Evolutionary conservation across 2,329 filamentous ascomycete genomes (phyloP), one percentile per base, ranked within the genome.

Genomic region (Ophiostoma angusticollis): DNA sequence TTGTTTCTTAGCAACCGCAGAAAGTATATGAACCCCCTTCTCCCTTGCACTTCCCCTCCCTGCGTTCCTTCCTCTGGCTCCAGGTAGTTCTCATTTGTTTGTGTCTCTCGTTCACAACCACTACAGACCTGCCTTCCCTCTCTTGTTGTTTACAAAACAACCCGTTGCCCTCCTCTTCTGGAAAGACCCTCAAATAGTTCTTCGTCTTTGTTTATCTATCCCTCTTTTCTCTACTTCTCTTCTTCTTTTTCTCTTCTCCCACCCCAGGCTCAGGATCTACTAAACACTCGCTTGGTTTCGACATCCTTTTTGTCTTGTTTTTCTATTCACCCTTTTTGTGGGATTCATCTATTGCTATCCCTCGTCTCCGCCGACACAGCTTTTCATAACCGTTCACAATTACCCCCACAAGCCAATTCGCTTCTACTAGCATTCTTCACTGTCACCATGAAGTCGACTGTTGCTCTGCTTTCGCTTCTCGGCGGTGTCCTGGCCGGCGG

Each of bases 391-490:
- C 31, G n/a, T 32, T 5, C 32, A 32, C 11, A n/a, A 42, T 34
- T 31, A 30, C 27, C 17, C 9, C 18, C 33, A 30, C 8, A 24
- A 31, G 16, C 27, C 31, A 24, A 35, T 31, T 28, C 13, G 3
- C 17, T 34, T 31, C 14, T 18, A 29, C 31, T 8, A 5, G 8
- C n/a, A 19, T 19, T 12, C 8, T 9, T 11, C 23, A 31, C 8
- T 7, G 19, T 35, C 52, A 60, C 24, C 31, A 62, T 63, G 60
- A 60, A 57, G 55, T 37, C 28, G 25, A 28, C 45, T 1, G 5
- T 60, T 45, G 49, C 60, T 49, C 47, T 62, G 42, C 50, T 74
- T 37, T 62, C 62, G 42, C 58, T 65, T 50, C 58, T 59, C 40
- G 58, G 58, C 42, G 55, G 57, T 16, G 64, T 63, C 19, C 51